phyloP scores from a whole-genome alignment of 495 filamentous ascomycete genomes.

The Choiromyces venosus region DNA sequence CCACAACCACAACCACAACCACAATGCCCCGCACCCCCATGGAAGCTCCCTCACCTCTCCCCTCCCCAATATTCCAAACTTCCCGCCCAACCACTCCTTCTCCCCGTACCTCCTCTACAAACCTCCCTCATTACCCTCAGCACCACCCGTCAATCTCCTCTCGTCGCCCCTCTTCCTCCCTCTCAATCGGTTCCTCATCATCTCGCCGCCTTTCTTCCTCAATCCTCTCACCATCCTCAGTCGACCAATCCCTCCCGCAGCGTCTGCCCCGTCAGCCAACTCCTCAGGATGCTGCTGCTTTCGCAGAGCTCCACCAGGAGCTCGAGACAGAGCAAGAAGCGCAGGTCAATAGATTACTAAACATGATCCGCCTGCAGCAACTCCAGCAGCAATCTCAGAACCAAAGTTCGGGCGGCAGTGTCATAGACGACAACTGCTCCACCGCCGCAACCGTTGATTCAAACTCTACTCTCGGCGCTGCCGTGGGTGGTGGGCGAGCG shows the following conservation, averaged over 20 bases:
- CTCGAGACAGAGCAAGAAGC: conserved; percentile 92
- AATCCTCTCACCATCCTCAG: conserved; percentile 29
- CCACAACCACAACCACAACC: neutral
- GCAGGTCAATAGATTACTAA: conserved; percentile 87
- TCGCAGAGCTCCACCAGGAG: conserved; percentile 94
- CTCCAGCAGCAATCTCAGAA: conserved; percentile 61
- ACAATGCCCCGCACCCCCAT: neutral
- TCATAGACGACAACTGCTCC: conserved; percentile 46
- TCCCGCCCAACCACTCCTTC: conserved; percentile 31
- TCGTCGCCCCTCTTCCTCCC: conserved; percentile 35
- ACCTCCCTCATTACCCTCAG: conserved; percentile 16
- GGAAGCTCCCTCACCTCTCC: conserved; percentile 10
- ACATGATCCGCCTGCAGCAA: conserved; percentile 84
- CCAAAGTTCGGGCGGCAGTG: conserved; percentile 46
- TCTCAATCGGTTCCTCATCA: conserved; percentile 29
- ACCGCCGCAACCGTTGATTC: conserved; percentile 61
- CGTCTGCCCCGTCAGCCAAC: conserved; percentile 41
- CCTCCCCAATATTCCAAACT: conserved; percentile 15
- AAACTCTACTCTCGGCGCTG: conserved; percentile 56
- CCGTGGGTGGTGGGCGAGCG: conserved; percentile 46
- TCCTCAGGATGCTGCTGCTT: conserved; percentile 61
- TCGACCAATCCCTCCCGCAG: conserved; percentile 29
- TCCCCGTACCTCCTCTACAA: conserved; percentile 27
- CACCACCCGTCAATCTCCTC: conserved; percentile 14
- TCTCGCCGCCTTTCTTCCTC: conserved; percentile 34